These are phyloP conservation scores for Dipteronia dyeriana DNA, from an alignment of 345 rosid genomes.

Conservation along the genomic window DNA sequence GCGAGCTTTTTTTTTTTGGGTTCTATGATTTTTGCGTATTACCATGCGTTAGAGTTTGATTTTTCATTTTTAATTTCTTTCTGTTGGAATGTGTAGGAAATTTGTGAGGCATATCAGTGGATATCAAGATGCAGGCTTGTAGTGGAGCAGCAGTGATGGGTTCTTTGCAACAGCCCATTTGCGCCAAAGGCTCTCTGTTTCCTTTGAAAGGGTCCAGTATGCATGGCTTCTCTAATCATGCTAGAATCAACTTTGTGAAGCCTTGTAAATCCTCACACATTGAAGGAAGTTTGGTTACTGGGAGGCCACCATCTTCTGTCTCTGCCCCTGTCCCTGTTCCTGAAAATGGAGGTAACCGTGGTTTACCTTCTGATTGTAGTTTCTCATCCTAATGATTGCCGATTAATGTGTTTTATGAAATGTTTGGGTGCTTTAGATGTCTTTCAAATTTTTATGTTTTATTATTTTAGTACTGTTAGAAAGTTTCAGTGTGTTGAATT, in stretches of 20 bases:
- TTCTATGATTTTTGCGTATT: too few relatives aligned
- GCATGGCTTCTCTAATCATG: constrained; percentile 40
- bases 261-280: constrained; percentile 38
- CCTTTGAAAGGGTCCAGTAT: constrained; percentile 30
- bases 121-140: constrained; percentile 51
- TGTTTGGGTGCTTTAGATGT: neutral
- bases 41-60: too few relatives aligned
- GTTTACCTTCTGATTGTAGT: neutral
- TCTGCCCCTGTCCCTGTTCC: constrained; percentile 51
- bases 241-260: constrained; percentile 42
- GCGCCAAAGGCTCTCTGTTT: constrained; percentile 41
- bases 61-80: too few relatives aligned
- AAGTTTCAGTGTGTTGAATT: constrained; percentile 1
- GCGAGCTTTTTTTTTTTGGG: too few relatives aligned
- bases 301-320: constrained; percentile 55
- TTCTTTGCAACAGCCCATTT: constrained; percentile 58
- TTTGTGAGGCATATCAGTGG: neutral
- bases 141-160: constrained; percentile 53
- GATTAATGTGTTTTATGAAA: neutral
- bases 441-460: neutral
- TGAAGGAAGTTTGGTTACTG: constrained; percentile 51
- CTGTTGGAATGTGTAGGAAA: constrained; percentile 2
- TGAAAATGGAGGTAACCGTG: constrained; percentile 50
- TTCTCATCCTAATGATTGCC: neutral
- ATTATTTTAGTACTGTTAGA: neutral